phyloP scores from a whole-genome alignment of 768 basidiomycete genomes.

The Trametes maxima region DNA sequence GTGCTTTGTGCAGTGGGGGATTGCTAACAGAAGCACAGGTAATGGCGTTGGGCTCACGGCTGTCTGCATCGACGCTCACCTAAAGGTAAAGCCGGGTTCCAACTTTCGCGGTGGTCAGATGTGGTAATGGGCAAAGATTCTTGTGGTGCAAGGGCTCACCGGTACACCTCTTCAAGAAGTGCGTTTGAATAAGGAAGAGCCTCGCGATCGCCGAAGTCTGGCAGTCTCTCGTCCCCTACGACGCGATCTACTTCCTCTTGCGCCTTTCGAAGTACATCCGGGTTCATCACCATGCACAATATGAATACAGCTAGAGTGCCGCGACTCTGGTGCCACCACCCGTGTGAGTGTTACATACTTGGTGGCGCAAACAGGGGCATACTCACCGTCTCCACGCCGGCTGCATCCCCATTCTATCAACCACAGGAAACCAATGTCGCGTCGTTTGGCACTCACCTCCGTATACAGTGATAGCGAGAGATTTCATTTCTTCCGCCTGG shows the following conservation, averaged over 20 bases:
- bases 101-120: not conserved
- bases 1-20: slow-evolving; percentile 27
- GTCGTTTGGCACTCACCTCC: slow-evolving; percentile 4
- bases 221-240: slow-evolving; percentile 41
- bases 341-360: too few relatives aligned
- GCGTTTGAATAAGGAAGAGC: slow-evolving; percentile 44
- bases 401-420: not conserved
- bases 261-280: slow-evolving; percentile 39
- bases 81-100: slow-evolving; percentile 9
- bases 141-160: not conserved
- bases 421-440: not conserved
- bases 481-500: not conserved
- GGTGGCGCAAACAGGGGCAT: too few relatives aligned
- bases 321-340: slow-evolving; percentile 35
- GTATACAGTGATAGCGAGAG: slow-evolving; percentile 6
- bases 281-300: slow-evolving; percentile 40
- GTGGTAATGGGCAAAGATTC: too few relatives aligned
- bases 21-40: slow-evolving; percentile 6
- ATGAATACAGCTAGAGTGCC: slow-evolving; percentile 41
- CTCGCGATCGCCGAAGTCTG: slow-evolving; percentile 40
- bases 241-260: slow-evolving; percentile 46
- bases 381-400: too few relatives aligned
- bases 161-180: slow-evolving; percentile 38
- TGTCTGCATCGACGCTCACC: slow-evolving; percentile 1
- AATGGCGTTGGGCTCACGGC: not conserved